phyloP scores from a whole-genome alignment of 78 protist genomes.

The Dictyostelium intermedium region DNA sequence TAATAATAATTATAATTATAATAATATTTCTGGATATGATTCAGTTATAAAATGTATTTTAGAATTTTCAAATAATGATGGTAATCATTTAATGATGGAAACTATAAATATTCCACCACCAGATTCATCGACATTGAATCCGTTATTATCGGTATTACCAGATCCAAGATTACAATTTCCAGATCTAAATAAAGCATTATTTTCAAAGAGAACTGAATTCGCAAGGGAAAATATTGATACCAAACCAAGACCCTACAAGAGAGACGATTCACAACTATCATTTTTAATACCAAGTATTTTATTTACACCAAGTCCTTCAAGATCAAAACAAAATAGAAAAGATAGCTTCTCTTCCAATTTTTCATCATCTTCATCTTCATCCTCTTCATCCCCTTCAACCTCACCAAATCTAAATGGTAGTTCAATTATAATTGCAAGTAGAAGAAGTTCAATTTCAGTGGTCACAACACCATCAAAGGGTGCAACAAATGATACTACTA shows the following conservation, averaged over 20 bases:
- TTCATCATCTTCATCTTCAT: not conserved
- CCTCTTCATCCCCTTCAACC: not conserved
- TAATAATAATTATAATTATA: not conserved
- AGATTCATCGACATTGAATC: slow-evolving; percentile 1
- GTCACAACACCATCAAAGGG: not conserved
- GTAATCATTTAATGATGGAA: not conserved
- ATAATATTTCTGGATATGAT: not conserved
- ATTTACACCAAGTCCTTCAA: not conserved
- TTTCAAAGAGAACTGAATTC: slow-evolving; percentile 19
- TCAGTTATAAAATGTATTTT: slow-evolving; percentile 22
- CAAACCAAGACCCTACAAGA: not conserved
- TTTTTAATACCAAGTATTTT: not conserved
- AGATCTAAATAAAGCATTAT: slow-evolving; percentile 1
- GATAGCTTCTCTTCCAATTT: not conserved
- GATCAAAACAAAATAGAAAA: not conserved
- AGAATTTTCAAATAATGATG: not conserved
- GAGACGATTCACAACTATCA: not conserved
- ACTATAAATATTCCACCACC: not conserved
- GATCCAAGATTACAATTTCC: slow-evolving; percentile 11
- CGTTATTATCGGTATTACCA: not conserved
- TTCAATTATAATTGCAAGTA: not conserved
- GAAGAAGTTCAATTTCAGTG: not conserved
- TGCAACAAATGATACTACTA: not conserved
- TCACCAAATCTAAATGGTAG: not conserved
- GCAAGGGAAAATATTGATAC: not conserved